Conservation (phyloP, 768 basidiomycete genomes). For the Candolleomyces eurysporus region DNA sequence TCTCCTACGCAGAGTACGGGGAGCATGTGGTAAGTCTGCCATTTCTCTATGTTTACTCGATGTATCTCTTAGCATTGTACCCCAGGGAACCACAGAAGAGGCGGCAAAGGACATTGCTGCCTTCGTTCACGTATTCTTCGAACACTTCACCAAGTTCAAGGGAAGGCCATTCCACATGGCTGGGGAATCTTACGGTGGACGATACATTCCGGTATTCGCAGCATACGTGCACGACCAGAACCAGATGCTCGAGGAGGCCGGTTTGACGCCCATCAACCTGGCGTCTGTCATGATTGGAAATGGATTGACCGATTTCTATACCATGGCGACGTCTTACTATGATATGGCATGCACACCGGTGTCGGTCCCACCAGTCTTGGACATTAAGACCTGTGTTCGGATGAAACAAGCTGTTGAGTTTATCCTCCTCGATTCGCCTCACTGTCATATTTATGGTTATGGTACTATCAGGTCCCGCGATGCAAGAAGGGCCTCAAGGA, state of each 20-base stretch:
- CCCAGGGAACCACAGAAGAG: constrained; percentile 68
- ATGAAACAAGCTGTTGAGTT: constrained; percentile 57
- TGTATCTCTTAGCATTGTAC: background rate
- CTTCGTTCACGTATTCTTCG: constrained; percentile 77
- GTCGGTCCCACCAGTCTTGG: constrained; percentile 44
- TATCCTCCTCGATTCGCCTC: background rate
- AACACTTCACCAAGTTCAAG: constrained; percentile 70
- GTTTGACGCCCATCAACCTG: constrained; percentile 60
- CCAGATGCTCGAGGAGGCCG: constrained; percentile 46
- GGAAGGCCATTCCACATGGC: constrained; percentile 69
- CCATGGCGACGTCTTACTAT: constrained; percentile 37
- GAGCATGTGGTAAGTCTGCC: constrained; percentile 48
- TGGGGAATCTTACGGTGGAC: constrained; percentile 79
- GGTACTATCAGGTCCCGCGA: constrained; percentile 51
- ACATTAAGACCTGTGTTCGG: constrained; percentile 49
- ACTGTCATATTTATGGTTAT: background rate
- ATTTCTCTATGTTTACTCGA: background rate
- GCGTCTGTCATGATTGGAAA: constrained; percentile 72
- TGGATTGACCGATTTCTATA: constrained; percentile 57
- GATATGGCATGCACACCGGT: constrained; percentile 57
- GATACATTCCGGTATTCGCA: constrained; percentile 73
- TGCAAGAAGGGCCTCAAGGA: constrained; percentile 59
- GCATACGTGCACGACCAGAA: constrained; percentile 78
- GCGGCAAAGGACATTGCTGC: constrained; percentile 75
- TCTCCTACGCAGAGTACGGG: constrained; percentile 65